Evolutionary conservation across 352 stramenopile genomes (phyloP).

Genomic region (Globisporangium nagaii): DNA sequence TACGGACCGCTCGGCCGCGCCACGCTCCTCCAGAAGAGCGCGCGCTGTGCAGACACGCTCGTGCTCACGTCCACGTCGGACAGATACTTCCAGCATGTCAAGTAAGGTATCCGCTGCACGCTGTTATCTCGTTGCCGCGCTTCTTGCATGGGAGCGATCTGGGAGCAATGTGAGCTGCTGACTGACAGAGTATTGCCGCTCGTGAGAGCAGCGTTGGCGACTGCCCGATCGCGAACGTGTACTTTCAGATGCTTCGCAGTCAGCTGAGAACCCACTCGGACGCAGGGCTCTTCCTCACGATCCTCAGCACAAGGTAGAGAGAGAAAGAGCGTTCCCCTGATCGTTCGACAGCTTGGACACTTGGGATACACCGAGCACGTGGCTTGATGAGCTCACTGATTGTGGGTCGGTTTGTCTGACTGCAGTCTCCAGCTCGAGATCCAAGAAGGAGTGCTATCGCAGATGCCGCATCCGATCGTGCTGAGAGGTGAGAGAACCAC

Average conservation of each 20-base stretch:
- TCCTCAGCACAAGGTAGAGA: conserved; percentile 24
- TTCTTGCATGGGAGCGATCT: not conserved
- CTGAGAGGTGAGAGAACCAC: conserved; percentile 18
- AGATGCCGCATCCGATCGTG: conserved; percentile 21
- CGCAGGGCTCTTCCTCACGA: conserved; percentile 34
- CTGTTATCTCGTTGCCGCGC: not conserved
- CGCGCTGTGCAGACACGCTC: conserved; percentile 35
- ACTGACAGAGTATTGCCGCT: too few species aligned
- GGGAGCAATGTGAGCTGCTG: not conserved
- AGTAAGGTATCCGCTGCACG: conserved; percentile 15
- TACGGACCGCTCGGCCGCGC: conserved; percentile 34
- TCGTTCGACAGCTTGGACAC: too few species aligned
- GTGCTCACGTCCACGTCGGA: conserved; percentile 37
- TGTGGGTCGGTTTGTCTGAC: not conserved
- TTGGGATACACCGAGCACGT: not conserved
- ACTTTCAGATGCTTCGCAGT: conserved; percentile 52
- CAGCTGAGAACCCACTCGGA: conserved; percentile 36
- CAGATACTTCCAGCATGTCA: conserved; percentile 29
- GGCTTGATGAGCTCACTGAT: not conserved
- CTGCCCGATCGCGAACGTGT: conserved; percentile 50
- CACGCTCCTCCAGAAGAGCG: conserved; percentile 47
- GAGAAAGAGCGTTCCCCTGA: too few species aligned
- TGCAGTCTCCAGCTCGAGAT: conserved; percentile 37
- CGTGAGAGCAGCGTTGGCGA: conserved; percentile 30
- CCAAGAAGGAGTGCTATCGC: conserved; percentile 24